Evolutionary conservation across 495 filamentous ascomycete species (phyloP).

Genomic region (Penicillium crystallinum): DNA sequence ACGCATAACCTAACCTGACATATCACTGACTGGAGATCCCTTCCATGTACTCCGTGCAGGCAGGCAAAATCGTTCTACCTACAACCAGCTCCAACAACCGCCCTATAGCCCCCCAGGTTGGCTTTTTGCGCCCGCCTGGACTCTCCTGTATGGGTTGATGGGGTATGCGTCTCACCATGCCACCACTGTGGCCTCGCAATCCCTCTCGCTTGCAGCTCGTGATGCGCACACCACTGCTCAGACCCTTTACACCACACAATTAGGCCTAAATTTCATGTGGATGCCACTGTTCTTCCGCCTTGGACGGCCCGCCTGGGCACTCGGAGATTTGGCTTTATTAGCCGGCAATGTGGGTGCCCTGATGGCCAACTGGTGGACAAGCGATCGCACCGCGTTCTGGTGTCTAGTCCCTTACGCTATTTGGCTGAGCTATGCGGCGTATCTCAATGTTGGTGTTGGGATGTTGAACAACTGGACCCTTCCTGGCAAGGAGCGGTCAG

Average conservation of each 20-base stretch:
- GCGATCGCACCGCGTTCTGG: constrained; percentile 68
- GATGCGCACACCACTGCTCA: constrained; percentile 25
- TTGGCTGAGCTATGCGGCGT: constrained; percentile 72
- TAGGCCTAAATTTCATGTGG: constrained; percentile 79
- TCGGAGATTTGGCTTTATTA: constrained; percentile 69
- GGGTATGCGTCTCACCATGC: constrained; percentile 79
- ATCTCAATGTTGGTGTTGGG: constrained; percentile 17
- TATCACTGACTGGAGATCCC: not conserved
- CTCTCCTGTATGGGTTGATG: constrained; percentile 79
- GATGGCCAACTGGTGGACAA: constrained; percentile 65
- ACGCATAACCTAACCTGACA: not conserved
- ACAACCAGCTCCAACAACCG: constrained; percentile 68
- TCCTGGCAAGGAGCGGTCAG: constrained; percentile 7
- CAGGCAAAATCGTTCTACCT: constrained; percentile 55
- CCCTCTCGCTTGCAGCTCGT: constrained; percentile 29
- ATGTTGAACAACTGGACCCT: constrained; percentile 14
- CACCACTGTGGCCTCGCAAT: constrained; percentile 48
- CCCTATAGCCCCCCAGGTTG: constrained; percentile 72
- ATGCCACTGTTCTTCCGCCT: constrained; percentile 89
- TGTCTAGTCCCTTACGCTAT: constrained; percentile 69
- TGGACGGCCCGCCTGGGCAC: constrained; percentile 63
- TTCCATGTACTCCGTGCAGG: constrained; percentile 31
- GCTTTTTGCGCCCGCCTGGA: constrained; percentile 85
- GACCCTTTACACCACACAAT: constrained; percentile 77
- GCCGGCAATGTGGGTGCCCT: constrained; percentile 64